These are phyloP conservation scores for Hericium alpestre DNA, from an alignment of 768 basidiomycete genomes.

Conservation along the genomic window DNA sequence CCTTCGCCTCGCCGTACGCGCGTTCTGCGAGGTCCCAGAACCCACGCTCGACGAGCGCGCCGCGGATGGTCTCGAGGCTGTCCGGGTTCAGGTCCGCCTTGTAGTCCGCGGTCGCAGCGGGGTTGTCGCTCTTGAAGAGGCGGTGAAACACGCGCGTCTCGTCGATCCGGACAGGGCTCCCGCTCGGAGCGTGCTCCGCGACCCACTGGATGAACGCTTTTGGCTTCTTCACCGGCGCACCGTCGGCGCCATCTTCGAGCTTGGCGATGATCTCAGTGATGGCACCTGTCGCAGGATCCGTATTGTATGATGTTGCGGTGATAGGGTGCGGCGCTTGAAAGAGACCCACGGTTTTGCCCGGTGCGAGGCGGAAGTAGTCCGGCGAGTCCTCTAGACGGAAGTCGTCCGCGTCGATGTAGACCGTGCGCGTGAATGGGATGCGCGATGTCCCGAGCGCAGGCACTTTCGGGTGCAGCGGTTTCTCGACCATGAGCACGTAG, in stretches of 20 bases:
- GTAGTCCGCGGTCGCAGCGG: conserved; percentile 64
- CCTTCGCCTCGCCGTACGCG: conserved; percentile 50
- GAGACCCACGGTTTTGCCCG: conserved; percentile 93
- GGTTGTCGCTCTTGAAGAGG: conserved; percentile 91
- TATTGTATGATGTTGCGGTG: conserved; percentile 84
- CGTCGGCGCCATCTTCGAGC: conserved; percentile 53
- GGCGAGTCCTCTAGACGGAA: conserved; percentile 85
- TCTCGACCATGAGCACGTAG: conserved; percentile 73
- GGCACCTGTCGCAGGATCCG: conserved; percentile 57
- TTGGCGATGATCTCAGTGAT: conserved; percentile 73
- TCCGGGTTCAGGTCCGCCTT: conserved; percentile 72
- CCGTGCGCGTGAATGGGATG: conserved; percentile 76
- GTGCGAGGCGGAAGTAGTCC: conserved; percentile 96
- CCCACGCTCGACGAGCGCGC: conserved; percentile 79
- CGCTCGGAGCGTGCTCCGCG: conserved; percentile 66
- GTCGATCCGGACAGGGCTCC: conserved; percentile 75
- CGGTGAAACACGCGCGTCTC: conserved; percentile 90
- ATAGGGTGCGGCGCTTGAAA: conserved; percentile 90
- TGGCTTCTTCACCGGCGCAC: conserved; percentile 54
- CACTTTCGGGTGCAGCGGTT: conserved; percentile 89
- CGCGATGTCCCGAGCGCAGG: conserved; percentile 73
- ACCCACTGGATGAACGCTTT: conserved; percentile 98
- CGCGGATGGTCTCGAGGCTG: conserved; percentile 69
- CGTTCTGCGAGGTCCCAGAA: conserved; percentile 78
- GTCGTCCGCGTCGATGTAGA: conserved; percentile 91